Evolutionary conservation across 2,329 filamentous ascomycete genomes (phyloP).

Genomic region (Dothidotthia symphoricarpi): DNA sequence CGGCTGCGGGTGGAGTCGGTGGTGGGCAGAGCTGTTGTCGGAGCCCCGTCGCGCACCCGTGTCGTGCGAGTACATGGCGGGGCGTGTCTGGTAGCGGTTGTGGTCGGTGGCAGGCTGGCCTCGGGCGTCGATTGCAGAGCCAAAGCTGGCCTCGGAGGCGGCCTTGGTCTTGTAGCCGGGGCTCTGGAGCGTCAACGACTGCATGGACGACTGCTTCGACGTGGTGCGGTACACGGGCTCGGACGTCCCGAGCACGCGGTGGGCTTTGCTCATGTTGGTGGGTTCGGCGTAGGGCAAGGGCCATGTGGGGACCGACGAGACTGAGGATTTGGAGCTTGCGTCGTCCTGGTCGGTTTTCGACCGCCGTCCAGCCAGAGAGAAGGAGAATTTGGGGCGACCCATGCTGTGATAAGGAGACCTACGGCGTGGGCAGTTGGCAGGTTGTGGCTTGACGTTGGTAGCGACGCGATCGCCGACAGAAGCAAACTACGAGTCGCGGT

Average conservation of each 20-base stretch:
- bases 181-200: conserved; percentile 18
- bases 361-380: conserved; percentile 38
- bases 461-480: too few species aligned
- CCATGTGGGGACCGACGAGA: conserved; percentile 22
- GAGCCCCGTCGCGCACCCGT: conserved; percentile 27
- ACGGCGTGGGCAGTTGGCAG: neutral
- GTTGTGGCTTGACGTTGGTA: neutral
- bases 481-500: conserved; percentile 1
- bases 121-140: conserved; percentile 26
- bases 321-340: conserved; percentile 20
- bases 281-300: conserved; percentile 25
- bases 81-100: conserved; percentile 14
- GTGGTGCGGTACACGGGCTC: conserved; percentile 27
- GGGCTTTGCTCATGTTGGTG: conserved; percentile 39
- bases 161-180: conserved; percentile 35
- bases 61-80: conserved; percentile 21
- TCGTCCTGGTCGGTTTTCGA: conserved; percentile 18
- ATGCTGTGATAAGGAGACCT: conserved; percentile 19
- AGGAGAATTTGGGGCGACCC: conserved; percentile 39
- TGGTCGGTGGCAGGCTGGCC: conserved; percentile 22
- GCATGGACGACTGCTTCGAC: conserved; percentile 18
- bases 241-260: conserved; percentile 40
- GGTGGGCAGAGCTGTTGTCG: conserved; percentile 29
- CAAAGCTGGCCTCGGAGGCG: conserved; percentile 32
- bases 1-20: conserved; percentile 29